Percentiles rank a stretch among this genome's conserved stretches.
phyloP scores from a whole-genome alignment of 371 early-diverging fungal species.

The Haplosporangium sp. region DNA sequence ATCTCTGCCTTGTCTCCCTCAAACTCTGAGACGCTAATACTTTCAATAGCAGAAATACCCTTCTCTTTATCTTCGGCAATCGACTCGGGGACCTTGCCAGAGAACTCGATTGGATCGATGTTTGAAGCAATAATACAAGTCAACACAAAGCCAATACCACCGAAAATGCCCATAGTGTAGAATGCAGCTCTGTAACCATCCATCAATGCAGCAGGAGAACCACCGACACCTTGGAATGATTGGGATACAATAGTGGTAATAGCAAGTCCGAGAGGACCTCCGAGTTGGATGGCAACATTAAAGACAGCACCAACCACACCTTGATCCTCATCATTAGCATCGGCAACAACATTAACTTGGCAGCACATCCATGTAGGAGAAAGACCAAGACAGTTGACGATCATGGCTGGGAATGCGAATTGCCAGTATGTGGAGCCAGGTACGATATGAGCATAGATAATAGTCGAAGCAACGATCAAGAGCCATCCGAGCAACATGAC shows the following conservation, averaged over 20 bases:
- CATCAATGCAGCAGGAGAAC: slow-evolving; percentile 14
- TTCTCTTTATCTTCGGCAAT: slow-evolving; percentile 7
- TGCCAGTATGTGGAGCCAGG: slow-evolving; percentile 26
- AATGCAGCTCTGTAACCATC: slow-evolving; percentile 39
- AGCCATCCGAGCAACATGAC: slow-evolving; percentile 24
- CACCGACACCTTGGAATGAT: not conserved
- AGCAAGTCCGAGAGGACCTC: slow-evolving; percentile 38
- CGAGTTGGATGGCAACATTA: slow-evolving; percentile 38
- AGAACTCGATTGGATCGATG: slow-evolving; percentile 26
- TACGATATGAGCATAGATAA: slow-evolving; percentile 24
- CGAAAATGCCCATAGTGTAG: slow-evolving; percentile 22
- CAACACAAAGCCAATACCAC: slow-evolving; percentile 17
- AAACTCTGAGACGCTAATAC: not conserved
- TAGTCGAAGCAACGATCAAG: slow-evolving; percentile 13
- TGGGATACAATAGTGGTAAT: slow-evolving; percentile 24
- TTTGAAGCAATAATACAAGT: slow-evolving; percentile 23
- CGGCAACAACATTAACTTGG: slow-evolving; percentile 40
- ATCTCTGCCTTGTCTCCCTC: slow-evolving; percentile 7
- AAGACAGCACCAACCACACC: slow-evolving; percentile 41
- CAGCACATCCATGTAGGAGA: slow-evolving; percentile 37
- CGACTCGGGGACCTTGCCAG: not conserved
- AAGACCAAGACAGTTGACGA: slow-evolving; percentile 36
- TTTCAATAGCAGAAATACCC: not conserved
- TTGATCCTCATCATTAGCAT: slow-evolving; percentile 38
- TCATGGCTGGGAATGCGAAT: slow-evolving; percentile 32